Evolutionary conservation across 768 basidiomycete species (phyloP), one percentile per base, ranked within the genome.

Genomic region (Leccinum broughii): DNA sequence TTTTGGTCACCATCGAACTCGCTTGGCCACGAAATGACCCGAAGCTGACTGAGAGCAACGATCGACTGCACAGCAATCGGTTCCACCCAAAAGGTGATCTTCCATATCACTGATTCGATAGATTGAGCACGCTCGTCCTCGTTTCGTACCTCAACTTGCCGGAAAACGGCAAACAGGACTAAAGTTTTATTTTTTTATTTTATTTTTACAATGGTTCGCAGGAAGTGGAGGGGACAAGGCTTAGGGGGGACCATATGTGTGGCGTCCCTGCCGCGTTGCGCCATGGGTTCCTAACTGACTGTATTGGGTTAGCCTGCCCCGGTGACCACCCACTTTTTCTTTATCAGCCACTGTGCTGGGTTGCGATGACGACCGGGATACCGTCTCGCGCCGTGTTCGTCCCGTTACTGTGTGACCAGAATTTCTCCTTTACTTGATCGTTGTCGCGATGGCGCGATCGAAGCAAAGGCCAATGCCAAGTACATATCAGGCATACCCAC

Each of bases 351-450:
- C 59, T 60, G 51, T 46, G 35, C 15, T 51, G 51, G 37, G 71
- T 72, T 55, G 62, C 64, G 71, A 73, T 72, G 71, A 59, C 70
- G 71, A 67, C 72, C 70, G 57, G 72, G 74, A 52, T 54, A 57
- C 59, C 55, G 52, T 66, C 57, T 26, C 32, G 32, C 46, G n/a
- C 55, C 62, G 56, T 53, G 53, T 80, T 78, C 60, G 8, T 51
- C n/a, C 72, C 77, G 34, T 34, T 34, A 34, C 13, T 34, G 4
- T 75, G 70, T 24, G 75, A 74, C 60, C 69, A 56, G 22, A 53
- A 34, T 75, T 11, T 75, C 55, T 49, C 28, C 53, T 22, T 54
- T 46, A 48, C 24, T 10, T 28, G 57, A 32, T 44, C 39, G 54
- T 59, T n/a, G 53, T 51, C 37, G 35, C 26, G 37, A 35, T 39